phyloP scores from a whole-genome alignment of 192 early-diverging fungal genomes.

The Coemansia sp. region DNA sequence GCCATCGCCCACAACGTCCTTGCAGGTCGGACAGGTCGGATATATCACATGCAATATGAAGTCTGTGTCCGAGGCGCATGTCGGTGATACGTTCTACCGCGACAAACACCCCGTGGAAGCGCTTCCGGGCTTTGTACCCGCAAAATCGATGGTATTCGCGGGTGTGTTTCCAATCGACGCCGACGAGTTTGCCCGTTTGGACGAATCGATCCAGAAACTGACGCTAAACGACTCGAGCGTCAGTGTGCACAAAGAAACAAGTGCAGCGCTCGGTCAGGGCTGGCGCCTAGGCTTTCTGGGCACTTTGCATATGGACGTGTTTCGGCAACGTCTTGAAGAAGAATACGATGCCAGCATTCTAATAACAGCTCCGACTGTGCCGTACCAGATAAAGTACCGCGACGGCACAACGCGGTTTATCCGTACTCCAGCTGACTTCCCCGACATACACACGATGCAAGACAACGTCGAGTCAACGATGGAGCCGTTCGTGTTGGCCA shows the following conservation, averaged over 20 bases:
- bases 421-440: slow-evolving; percentile 90
- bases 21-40: slow-evolving; percentile 78
- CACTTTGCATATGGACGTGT: slow-evolving; percentile 98
- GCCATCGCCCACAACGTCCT: slow-evolving; percentile 59
- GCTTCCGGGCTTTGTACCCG: slow-evolving; percentile 89
- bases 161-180: slow-evolving; percentile 92
- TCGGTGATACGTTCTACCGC: slow-evolving; percentile 93
- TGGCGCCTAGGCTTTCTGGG: slow-evolving; percentile 96
- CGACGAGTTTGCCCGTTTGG: slow-evolving; percentile 81
- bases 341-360: slow-evolving; percentile 92
- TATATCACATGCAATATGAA: slow-evolving; percentile 94
- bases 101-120: slow-evolving; percentile 64
- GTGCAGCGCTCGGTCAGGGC: slow-evolving; percentile 88
- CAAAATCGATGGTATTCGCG: slow-evolving; percentile 96
- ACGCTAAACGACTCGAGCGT: slow-evolving; percentile 97
- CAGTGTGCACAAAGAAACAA: slow-evolving; percentile 79
- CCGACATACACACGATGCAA: slow-evolving; percentile 67
- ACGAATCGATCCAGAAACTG: slow-evolving; percentile 89
- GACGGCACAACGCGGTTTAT: slow-evolving; percentile 52
- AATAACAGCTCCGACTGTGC: slow-evolving; percentile 90
- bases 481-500: slow-evolving; percentile 93
- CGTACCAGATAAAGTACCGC: slow-evolving; percentile 64
- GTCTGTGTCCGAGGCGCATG: slow-evolving; percentile 84
- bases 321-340: slow-evolving; percentile 88
- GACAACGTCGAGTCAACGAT: slow-evolving; percentile 65